phyloP scores from a whole-genome alignment of 1,284 basidiomycete genomes.

The Cronartium quercuum region DNA sequence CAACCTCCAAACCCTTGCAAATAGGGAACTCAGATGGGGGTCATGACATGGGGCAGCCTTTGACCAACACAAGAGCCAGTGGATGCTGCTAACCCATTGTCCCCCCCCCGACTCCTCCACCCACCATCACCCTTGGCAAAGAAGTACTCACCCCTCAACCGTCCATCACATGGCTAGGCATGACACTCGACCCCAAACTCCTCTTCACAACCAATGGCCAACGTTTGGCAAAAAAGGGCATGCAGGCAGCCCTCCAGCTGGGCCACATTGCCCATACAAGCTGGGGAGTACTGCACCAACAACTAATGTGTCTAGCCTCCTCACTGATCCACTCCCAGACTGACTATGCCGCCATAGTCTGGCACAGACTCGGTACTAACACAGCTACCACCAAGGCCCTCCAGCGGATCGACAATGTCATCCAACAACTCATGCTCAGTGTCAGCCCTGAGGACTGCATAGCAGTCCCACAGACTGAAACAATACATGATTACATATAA shows the following conservation, averaged over 20 bases:
- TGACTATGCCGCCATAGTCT: neutral
- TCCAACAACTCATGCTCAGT: too few relatives aligned
- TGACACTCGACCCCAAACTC: slow-evolving; percentile 3
- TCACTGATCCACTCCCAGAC: neutral
- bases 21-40: neutral
- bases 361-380: too few relatives aligned
- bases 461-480: too few relatives aligned
- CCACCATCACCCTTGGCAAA: neutral
- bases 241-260: neutral
- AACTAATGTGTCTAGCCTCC: neutral
- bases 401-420: too few relatives aligned
- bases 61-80: neutral
- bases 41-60: neutral
- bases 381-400: too few relatives aligned
- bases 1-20: neutral
- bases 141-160: neutral
- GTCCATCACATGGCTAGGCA: slow-evolving; percentile 5
- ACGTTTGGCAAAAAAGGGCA: neutral
- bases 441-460: too few relatives aligned
- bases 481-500: too few relatives aligned
- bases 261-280: neutral
- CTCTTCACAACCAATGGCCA: neutral
- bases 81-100: neutral
- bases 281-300: neutral
- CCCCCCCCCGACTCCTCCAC: neutral